Base-by-base conservation (phyloP, 1,139 yeast species). In the Protomyces inouyei region DNA sequence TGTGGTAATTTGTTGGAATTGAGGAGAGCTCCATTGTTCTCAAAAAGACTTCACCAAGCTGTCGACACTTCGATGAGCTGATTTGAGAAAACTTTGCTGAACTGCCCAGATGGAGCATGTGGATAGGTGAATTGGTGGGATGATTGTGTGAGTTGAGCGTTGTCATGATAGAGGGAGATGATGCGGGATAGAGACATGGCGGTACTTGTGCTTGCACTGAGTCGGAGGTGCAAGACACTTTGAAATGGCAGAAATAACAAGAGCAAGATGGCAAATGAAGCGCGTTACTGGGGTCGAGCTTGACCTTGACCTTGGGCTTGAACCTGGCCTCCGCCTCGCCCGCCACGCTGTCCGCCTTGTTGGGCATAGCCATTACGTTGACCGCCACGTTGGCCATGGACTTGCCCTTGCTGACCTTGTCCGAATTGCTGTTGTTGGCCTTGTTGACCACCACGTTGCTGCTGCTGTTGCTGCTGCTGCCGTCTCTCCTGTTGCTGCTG, bases 401-500 rank as follows among this genome's bases (percentile, higher is more conserved):
- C 35, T 8, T 51, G 36, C n/a, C 54, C 37, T 55, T 70, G 69
- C 67, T 69, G 71, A 54, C 69, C 72, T 63, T 73, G 69, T 52
- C 57, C 67, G 54, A 66, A 70, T 59, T 70, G 68, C 54, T 65
- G 70, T 57, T 68, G 70, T 57, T 69, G 71, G 36, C 66, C 70
- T 65, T 72, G 75, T 46, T 71, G 70, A 36, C 67, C 69, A 59
- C 72, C 73, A 55, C 66, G 69, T 65, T 51, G 57, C 43, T 43
- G 56, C 57, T 63, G 55, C 64, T 67, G 60, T 4, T 48, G 28
- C 61, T 67, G 60, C 35, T 61, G 61, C 14, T 43, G 48, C 54
- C 63, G 68, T 12, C 38, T 43, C 55, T 61, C 63, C 46, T 65
- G 66, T 36, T 67, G 67, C 59, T 68, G 66, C 65, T 69, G 71